These are phyloP conservation scores for Sphagnum tenellum DNA, from an alignment of 225 moss, liverwort and hornwort genomes.

Conservation along the genomic window DNA sequence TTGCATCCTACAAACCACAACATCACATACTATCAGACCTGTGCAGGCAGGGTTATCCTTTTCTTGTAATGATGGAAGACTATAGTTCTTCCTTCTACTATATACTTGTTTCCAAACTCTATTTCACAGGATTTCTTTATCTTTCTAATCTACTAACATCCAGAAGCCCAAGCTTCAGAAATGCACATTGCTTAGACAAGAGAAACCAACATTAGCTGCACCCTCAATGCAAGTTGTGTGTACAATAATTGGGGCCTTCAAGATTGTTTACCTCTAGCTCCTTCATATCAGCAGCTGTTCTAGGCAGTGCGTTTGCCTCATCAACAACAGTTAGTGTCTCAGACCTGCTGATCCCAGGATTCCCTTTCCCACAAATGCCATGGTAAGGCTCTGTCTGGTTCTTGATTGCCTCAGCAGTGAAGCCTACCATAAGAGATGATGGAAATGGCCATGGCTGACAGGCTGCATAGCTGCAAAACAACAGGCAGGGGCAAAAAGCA, in stretches of 20 bases:
- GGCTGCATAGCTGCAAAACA: slow-evolving; percentile 59
- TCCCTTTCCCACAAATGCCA: slow-evolving; percentile 31
- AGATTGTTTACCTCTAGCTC: slow-evolving; percentile 62
- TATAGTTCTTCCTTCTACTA: no score
- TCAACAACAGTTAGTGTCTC: slow-evolving; percentile 53
- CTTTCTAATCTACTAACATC: no score
- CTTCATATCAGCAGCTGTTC: slow-evolving; percentile 44
- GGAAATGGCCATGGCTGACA: slow-evolving; percentile 99
- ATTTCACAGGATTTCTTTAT: no score
- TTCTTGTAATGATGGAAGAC: no score
- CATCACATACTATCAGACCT: no score
- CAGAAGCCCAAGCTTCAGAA: no score
- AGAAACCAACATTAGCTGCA: no score
- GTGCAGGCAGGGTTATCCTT: no score
- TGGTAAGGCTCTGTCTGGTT: slow-evolving; percentile 39
- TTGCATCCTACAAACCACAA: slow-evolving; percentile 60
- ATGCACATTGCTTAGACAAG: no score
- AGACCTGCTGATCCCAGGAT: slow-evolving; percentile 24
- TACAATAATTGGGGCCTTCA: no score
- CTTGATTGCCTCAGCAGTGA: slow-evolving; percentile 37
- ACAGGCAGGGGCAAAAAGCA: slow-evolving; percentile 3
- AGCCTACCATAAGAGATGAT: slow-evolving; percentile 84
- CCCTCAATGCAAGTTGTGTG: no score
- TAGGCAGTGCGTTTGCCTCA: slow-evolving; percentile 69
- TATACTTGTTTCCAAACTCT: no score